phyloP scores from a whole-genome alignment of 1,284 basidiomycete species.

The Athelia psychrophila region DNA sequence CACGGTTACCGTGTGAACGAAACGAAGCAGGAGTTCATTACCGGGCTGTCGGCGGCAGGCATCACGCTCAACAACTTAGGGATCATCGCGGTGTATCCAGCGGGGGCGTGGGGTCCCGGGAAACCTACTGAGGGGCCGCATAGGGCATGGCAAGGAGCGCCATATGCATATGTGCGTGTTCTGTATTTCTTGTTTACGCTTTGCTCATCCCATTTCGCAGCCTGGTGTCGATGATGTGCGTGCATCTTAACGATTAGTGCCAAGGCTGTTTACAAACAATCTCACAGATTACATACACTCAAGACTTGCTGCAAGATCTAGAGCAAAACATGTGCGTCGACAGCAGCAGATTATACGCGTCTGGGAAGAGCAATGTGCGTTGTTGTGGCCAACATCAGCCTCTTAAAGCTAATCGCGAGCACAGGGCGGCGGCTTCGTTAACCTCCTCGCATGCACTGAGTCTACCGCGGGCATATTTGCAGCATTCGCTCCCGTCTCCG shows the following conservation, averaged over 20 bases:
- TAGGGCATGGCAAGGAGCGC: slow-evolving; percentile 2
- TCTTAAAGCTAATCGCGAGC: neutral
- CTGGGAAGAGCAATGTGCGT: slow-evolving; percentile 2
- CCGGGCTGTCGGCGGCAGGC: slow-evolving; percentile 11
- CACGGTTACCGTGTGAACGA: slow-evolving; percentile 12
- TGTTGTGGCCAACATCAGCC: neutral
- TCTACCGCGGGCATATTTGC: slow-evolving; percentile 14
- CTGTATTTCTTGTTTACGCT: neutral
- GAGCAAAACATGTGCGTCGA: neutral
- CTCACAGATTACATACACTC: neutral
- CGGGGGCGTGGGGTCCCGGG: slow-evolving; percentile 13
- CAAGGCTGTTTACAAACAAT: neutral
- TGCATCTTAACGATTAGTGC: neutral
- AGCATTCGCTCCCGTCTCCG: slow-evolving; percentile 16
- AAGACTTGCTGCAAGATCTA: neutral
- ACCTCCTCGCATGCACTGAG: slow-evolving; percentile 16
- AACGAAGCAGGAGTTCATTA: slow-evolving; percentile 12
- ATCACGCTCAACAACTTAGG: slow-evolving; percentile 8
- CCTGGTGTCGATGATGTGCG: slow-evolving; percentile 2
- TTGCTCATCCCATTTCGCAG: neutral
- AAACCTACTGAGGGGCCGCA: slow-evolving; percentile 9
- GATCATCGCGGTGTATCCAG: slow-evolving; percentile 13
- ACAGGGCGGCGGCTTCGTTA: neutral
- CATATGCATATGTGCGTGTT: neutral
- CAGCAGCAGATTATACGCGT: neutral